phyloP scores from a whole-genome alignment of 495 filamentous ascomycete genomes.

The Neurospora sp. region DNA sequence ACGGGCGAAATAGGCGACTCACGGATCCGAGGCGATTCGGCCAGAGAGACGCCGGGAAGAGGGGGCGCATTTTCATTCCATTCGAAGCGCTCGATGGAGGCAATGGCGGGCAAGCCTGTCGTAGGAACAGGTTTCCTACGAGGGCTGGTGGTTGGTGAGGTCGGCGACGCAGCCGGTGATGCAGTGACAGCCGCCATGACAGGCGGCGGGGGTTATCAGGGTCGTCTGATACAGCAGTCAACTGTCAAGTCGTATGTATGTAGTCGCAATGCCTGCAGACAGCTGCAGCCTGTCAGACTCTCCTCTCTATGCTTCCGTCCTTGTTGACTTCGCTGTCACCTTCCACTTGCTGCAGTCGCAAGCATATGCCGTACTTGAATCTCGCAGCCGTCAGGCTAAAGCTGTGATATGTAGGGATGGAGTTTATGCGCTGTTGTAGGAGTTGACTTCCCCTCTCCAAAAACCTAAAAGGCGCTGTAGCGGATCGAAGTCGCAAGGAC shows the following conservation, averaged over 20 bases:
- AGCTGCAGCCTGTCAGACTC: background rate
- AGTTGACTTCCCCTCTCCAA: background rate
- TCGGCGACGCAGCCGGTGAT: constrained; percentile 21
- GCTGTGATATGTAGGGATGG: background rate
- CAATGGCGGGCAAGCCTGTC: constrained; percentile 12
- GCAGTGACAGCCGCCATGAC: constrained; percentile 38
- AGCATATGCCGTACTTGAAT: background rate
- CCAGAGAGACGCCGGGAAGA: constrained; percentile 15
- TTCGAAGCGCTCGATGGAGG: constrained; percentile 21
- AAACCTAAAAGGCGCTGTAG: background rate
- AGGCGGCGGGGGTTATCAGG: constrained; percentile 4
- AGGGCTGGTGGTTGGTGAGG: constrained; percentile 28
- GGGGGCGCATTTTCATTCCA: constrained; percentile 24
- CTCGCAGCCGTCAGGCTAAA: background rate
- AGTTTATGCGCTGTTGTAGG: background rate
- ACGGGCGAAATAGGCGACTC: constrained; percentile 32
- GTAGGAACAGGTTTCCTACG: constrained; percentile 33
- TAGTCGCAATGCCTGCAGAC: background rate
- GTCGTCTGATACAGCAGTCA: background rate
- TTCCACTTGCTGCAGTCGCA: background rate
- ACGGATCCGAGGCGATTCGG: constrained; percentile 27
- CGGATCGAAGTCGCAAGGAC: background rate
- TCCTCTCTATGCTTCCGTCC: background rate
- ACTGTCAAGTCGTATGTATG: background rate
- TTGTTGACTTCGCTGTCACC: background rate